These are phyloP conservation scores for Ganoderma leucocontextum DNA, from an alignment of 1,284 basidiomycete genomes.

Conservation along the genomic window DNA sequence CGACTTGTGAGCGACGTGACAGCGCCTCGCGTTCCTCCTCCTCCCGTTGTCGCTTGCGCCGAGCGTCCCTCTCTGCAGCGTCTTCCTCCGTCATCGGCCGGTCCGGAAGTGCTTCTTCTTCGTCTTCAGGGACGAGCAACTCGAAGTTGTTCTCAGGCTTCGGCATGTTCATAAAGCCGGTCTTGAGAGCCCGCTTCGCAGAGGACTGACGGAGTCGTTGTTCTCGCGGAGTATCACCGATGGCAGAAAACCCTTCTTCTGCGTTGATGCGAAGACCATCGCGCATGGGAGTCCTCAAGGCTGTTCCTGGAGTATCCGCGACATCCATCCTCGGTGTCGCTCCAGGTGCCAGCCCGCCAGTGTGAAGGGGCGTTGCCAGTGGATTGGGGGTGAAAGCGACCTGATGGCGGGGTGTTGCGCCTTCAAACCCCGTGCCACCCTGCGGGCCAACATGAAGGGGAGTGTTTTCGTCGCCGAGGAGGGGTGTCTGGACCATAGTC, in stretches of 20 bases:
- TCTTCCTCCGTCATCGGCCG: conserved; percentile 75
- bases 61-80: conserved; percentile 91
- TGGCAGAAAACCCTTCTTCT: conserved; percentile 58
- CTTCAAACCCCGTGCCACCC: conserved; percentile 89
- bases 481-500: conserved; percentile 91
- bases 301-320: conserved; percentile 60
- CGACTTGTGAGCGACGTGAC: conserved; percentile 82
- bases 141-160: conserved; percentile 99
- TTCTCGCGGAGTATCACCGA: conserved; percentile 80
- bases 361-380: conserved; percentile 82
- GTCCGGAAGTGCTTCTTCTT: conserved; percentile 59
- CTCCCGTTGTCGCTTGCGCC: conserved; percentile 72
- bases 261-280: conserved; percentile 93
- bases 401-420: conserved; percentile 90
- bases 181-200: conserved; percentile 77
- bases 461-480: conserved; percentile 97
- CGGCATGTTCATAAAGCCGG: conserved; percentile 87
- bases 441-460: conserved; percentile 79
- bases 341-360: conserved; percentile 55
- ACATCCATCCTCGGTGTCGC: conserved; percentile 69
- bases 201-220: conserved; percentile 69
- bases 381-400: conserved; percentile 96
- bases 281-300: conserved; percentile 91
- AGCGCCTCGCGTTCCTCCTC: conserved; percentile 83
- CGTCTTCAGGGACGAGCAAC: conserved; percentile 89